Conservation (phyloP, 73 alveolate species). For the Symbiodinium natans region DNA sequence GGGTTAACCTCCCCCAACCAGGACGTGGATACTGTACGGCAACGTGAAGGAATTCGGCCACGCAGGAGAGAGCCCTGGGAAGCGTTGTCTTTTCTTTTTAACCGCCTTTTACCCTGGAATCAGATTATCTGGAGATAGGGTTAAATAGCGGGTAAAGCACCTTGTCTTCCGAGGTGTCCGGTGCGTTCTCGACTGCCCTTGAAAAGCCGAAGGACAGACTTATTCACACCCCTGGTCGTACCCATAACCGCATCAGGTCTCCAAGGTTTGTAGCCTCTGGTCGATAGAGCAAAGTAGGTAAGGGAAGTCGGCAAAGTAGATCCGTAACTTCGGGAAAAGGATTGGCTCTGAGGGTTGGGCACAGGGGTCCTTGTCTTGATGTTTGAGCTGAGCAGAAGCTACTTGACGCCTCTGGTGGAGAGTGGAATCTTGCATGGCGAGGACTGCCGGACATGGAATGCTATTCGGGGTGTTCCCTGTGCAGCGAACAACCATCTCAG, state of each 20-base stretch:
- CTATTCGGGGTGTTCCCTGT: background rate
- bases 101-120: too few relatives aligned
- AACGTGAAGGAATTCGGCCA: constrained; percentile 98
- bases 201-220: constrained; percentile 98
- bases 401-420: too few relatives aligned
- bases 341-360: too few relatives aligned
- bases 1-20: too few relatives aligned
- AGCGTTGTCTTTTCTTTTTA: constrained; percentile 99
- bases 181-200: constrained; percentile 98
- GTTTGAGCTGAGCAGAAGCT: too few relatives aligned
- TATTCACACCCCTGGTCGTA: constrained; percentile 97
- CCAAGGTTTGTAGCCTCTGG: constrained; percentile 99
- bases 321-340: too few relatives aligned
- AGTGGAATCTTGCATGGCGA: constrained; percentile 59
- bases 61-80: constrained; percentile 98
- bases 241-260: constrained; percentile 99
- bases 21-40: too few relatives aligned
- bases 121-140: too few relatives aligned
- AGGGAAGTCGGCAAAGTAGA: constrained; percentile 99
- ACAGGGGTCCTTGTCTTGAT: too few relatives aligned
- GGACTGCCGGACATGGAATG: background rate
- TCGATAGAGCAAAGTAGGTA: constrained; percentile 99
- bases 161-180: constrained; percentile 97
- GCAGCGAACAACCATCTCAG: constrained; percentile 15
- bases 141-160: too few relatives aligned